Evolutionary conservation across 148 eudicot species (phyloP).

Genomic region (Polygonum aviculare): DNA sequence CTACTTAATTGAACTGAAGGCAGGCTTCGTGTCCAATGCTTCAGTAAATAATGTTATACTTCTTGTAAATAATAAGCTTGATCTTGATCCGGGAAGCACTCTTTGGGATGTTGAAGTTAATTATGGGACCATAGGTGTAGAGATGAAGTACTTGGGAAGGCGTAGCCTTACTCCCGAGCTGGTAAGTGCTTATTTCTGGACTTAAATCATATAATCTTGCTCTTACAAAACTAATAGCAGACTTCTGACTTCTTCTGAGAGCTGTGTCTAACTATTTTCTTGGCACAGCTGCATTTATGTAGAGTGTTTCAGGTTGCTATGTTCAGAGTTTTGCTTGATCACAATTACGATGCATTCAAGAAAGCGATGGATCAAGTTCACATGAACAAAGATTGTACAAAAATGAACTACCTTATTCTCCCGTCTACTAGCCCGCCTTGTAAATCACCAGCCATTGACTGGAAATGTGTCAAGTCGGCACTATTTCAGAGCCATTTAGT

Average conservation of each 20-base stretch:
- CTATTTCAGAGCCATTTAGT: conserved; percentile 14
- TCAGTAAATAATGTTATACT: conserved; percentile 46
- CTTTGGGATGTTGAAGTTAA: conserved; percentile 47
- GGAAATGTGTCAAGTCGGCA: conserved; percentile 49
- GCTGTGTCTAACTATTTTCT: neutral
- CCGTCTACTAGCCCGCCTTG: conserved; percentile 28
- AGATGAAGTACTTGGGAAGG: conserved; percentile 30
- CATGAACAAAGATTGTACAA: conserved; percentile 12
- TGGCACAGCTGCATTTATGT: conserved; percentile 20
- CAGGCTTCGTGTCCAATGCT: conserved; percentile 30
- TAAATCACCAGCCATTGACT: conserved; percentile 32
- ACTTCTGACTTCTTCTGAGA: neutral
- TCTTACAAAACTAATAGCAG: neutral
- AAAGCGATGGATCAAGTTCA: conserved; percentile 16
- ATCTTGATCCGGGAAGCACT: conserved; percentile 28
- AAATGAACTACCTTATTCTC: conserved; percentile 60
- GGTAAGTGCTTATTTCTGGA: conserved; percentile 28
- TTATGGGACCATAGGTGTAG: conserved; percentile 39
- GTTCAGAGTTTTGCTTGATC: conserved; percentile 46
- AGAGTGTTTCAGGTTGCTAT: conserved; percentile 52
- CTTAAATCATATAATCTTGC: neutral
- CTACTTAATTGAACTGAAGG: conserved; percentile 48
- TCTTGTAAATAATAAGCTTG: conserved; percentile 40
- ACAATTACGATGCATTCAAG: conserved; percentile 29
- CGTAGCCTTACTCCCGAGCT: conserved; percentile 32